Base-by-base conservation (phyloP, 2,329 filamentous ascomycete genomes). In the Botrytis cinerea region DNA sequence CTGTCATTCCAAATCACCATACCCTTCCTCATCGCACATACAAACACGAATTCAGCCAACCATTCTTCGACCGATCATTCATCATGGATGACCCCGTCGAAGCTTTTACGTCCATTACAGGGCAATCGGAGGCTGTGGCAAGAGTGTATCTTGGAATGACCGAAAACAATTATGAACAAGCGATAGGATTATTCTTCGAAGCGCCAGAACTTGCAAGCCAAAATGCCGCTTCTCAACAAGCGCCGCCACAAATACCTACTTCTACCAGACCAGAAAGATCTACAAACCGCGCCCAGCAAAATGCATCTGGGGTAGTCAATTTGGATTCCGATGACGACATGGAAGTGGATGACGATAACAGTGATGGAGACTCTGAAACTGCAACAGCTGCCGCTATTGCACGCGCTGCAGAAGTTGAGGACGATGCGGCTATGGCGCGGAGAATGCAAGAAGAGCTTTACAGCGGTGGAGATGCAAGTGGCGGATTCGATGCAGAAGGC, bases 391-490 rank as follows among this genome's bases (percentile, higher is more conserved):
- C 77, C 28, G 82, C 82, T 43, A 83, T 86, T 57, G 83, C 83
- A 16, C 83, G 82, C 46, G 83, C 82, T 7, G 89, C 87, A 25
- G 85, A 90, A 63, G 89, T 92, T 77, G 95, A 98, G 76, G 94
- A 97, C 79, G 96, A 99, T 80, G 95, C 94, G 70, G 95, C 93
- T 61, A 95, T 98, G 90, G 96, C 96, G 10, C 90, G 95, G 81
- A 89, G 93, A 73, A 83, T 99, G 74, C 96, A 99, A 82, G 93
- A 99, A 80, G 94, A 99, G 82, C 88, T 97, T 80, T 98, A 98
- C 79, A 87, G 88, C 70, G 87, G 84, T 62, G 84, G 83, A 57
- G 84, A 84, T 75, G 79, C 81, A 67, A 81, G 81, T 35, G 83
- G 81, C 45, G 84, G 82, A 12, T 82, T 81, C 38, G 84, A 84